Percentiles rank a stretch among this genome's conserved stretches.
phyloP scores from a whole-genome alignment of 257 asterid genomes.

The Phtheirospermum japonicum region DNA sequence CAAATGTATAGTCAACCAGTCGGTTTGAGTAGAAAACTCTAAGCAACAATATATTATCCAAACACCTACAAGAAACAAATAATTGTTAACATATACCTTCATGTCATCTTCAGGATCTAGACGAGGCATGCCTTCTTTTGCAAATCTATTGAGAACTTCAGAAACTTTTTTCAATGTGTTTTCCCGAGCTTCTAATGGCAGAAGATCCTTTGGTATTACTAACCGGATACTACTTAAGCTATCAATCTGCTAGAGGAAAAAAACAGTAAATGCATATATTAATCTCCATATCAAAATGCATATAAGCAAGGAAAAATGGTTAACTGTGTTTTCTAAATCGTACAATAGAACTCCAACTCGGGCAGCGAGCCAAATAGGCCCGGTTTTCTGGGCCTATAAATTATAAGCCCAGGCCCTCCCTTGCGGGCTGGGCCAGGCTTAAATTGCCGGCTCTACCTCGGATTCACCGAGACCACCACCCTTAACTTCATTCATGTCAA shows the following conservation, averaged over 20 bases:
- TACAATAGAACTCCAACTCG: too few relatives aligned
- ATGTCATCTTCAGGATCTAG: constrained; percentile 95
- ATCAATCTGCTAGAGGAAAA: constrained; percentile 51
- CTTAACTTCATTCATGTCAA: constrained; percentile 14
- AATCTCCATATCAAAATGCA: constrained; percentile 12
- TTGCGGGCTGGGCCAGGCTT: too few relatives aligned
- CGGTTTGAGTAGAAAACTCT: not conserved
- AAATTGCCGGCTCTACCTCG: not conserved
- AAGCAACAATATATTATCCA: not conserved
- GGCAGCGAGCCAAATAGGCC: too few relatives aligned
- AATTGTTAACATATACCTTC: constrained; percentile 55
- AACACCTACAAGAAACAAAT: constrained; percentile 2
- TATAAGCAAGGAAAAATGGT: not conserved
- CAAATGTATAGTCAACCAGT: constrained; percentile 20
- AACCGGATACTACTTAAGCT: constrained; percentile 72
- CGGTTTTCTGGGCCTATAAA: too few relatives aligned
- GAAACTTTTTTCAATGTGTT: constrained; percentile 83
- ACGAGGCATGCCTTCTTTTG: constrained; percentile 75
- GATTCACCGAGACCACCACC: not conserved
- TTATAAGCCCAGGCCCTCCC: too few relatives aligned
- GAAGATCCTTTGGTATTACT: constrained; percentile 82
- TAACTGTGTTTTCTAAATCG: too few relatives aligned
- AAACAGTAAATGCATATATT: constrained; percentile 3
- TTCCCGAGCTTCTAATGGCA: constrained; percentile 83
- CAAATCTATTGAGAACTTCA: constrained; percentile 74